Evolutionary conservation across 2,329 filamentous ascomycete genomes (phyloP).

Genomic region (Talaromyces rugulosus): DNA sequence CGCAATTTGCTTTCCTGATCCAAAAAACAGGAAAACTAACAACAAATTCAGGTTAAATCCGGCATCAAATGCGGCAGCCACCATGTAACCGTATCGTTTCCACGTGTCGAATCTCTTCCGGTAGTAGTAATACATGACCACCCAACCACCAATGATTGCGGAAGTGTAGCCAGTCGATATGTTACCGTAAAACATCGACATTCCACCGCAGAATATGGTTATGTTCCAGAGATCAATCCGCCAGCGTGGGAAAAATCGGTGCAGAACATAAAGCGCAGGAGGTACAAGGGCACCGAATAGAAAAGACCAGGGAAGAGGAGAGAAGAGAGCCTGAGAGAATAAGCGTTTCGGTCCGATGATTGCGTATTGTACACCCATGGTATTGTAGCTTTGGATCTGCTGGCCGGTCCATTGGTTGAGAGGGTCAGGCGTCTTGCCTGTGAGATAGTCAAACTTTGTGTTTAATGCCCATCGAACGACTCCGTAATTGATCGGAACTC

Average conservation of each 20-base stretch:
- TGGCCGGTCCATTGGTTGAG: slow-evolving; percentile 61
- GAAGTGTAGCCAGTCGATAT: slow-evolving; percentile 57
- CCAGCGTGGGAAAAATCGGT: slow-evolving; percentile 50
- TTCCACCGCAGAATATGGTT: slow-evolving; percentile 58
- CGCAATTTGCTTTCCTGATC: slow-evolving; percentile 51
- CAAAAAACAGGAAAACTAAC: slow-evolving; percentile 58
- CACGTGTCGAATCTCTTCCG: slow-evolving; percentile 54
- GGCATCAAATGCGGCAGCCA: slow-evolving; percentile 59
- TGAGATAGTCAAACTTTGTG: slow-evolving; percentile 54
- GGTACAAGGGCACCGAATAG: slow-evolving; percentile 28
- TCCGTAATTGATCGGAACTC: slow-evolving; percentile 59
- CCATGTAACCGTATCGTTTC: slow-evolving; percentile 58
- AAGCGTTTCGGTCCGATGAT: slow-evolving; percentile 43
- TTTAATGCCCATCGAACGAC: slow-evolving; percentile 58
- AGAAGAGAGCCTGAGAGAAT: slow-evolving; percentile 26
- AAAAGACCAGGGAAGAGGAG: slow-evolving; percentile 28
- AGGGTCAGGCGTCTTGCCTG: slow-evolving; percentile 49
- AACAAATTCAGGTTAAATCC: slow-evolving; percentile 61
- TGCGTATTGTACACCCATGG: slow-evolving; percentile 57
- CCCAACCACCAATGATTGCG: slow-evolving; percentile 55
- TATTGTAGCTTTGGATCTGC: slow-evolving; percentile 47
- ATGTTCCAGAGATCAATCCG: slow-evolving; percentile 58
- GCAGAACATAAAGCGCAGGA: slow-evolving; percentile 45
- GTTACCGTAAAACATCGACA: slow-evolving; percentile 58
- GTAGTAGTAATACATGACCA: slow-evolving; percentile 59